phyloP scores from a whole-genome alignment of 768 basidiomycete genomes.

The Termitomyces sp. region DNA sequence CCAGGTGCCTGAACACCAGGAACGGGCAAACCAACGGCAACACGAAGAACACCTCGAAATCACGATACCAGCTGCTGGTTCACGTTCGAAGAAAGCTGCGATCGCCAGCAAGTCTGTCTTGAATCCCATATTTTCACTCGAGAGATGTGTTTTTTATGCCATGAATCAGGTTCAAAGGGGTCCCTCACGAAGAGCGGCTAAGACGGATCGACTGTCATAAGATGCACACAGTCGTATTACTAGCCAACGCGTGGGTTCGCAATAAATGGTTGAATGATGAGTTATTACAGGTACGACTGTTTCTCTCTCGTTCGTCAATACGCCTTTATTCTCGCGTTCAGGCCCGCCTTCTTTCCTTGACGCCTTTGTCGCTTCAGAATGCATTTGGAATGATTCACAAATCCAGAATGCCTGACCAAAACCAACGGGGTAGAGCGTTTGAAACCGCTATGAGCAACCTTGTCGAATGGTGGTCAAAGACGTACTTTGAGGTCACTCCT shows the following conservation, averaged over 20 bases:
- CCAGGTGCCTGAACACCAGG: slow-evolving; percentile 42
- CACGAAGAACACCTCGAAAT: slow-evolving; percentile 54
- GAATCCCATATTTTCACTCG: neutral
- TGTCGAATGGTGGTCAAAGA: slow-evolving; percentile 77
- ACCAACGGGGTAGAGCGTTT: slow-evolving; percentile 82
- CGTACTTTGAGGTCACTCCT: slow-evolving; percentile 60
- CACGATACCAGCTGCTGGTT: slow-evolving; percentile 39
- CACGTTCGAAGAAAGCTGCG: slow-evolving; percentile 30
- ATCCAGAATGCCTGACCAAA: slow-evolving; percentile 72
- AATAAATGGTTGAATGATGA: slow-evolving; percentile 84
- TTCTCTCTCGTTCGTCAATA: neutral
- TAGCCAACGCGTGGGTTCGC: slow-evolving; percentile 67
- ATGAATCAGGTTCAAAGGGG: slow-evolving; percentile 37
- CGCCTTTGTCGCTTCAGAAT: slow-evolving; percentile 76
- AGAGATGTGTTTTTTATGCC: slow-evolving; percentile 14
- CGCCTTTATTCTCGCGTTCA: slow-evolving; percentile 23
- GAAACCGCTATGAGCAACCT: slow-evolving; percentile 74
- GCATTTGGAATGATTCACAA: slow-evolving; percentile 80
- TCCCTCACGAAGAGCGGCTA: slow-evolving; percentile 63
- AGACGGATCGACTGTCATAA: slow-evolving; percentile 82
- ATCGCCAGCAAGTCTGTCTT: slow-evolving; percentile 40
- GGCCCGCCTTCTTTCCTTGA: slow-evolving; percentile 86
- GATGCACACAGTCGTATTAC: slow-evolving; percentile 78
- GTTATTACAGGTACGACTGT: slow-evolving; percentile 68
- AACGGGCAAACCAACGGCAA: slow-evolving; percentile 4